Base-by-base conservation (phyloP, 2,329 filamentous ascomycete genomes). In the Cryphonectria radicalis region DNA sequence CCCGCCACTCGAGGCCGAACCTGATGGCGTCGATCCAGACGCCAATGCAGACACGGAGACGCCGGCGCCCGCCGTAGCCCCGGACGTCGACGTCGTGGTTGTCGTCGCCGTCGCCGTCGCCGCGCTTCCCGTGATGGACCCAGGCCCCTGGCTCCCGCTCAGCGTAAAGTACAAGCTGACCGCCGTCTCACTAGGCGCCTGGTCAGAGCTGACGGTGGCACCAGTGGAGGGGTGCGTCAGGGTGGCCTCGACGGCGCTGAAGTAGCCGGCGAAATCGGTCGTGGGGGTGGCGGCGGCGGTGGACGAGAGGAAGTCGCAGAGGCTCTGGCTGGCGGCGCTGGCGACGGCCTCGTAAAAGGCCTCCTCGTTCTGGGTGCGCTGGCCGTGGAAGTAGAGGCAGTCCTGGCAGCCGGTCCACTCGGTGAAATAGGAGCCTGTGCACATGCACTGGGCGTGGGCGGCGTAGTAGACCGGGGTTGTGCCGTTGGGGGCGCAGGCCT, bases 121-220 rank as follows among this genome's bases (percentile, higher is more conserved):
- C 11, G 81, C 81, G 57, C 77, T 79, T 17, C 83, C 83, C 42
- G 82, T 84, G 70, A 85, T 83, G 22, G 75, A 68, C 25, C 84
- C 84, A 1, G 80, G 79, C 0, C 83, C 82, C 72, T 83, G 82
- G 6, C 72, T 70, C 1, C 77, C 80, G 32, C 73, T 80, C 2
- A 79, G 75, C 8, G 83, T 84, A 76, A 81, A 84, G 74, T 85
- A 84, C 43, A 83, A 72, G 70, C 80, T 82, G 14, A 83, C 79
- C n/a, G 79, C 82, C 57, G 82, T 80, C 75, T 81, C 74, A 42
- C 80, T 77, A 2, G 78, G 79, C 46, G 76, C 81, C 32, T 75
- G 72, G 74, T 84, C 82, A 13, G 71, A 78, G 14, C 71, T 73
- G 43, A 70, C 74, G 3, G 81, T 82, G 14, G 72, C 78, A 35